phyloP scores from a whole-genome alignment of 805 yeast genomes.

The Kluyveromyces wickerhamii region DNA sequence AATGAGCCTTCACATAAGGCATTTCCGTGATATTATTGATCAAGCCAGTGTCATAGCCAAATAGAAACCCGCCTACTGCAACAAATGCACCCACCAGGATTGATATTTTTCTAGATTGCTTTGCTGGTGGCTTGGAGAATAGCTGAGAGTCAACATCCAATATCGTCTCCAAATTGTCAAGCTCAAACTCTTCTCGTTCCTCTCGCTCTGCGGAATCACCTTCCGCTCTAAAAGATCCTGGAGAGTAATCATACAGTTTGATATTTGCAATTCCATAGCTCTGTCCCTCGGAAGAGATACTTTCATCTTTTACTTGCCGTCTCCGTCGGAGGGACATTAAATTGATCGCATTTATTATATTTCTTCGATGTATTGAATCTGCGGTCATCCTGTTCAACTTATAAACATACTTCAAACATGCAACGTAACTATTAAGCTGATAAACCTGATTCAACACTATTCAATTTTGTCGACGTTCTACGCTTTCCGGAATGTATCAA shows the following conservation, averaged over 20 bases:
- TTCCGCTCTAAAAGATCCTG: no score
- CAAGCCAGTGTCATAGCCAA: slow-evolving; percentile 86
- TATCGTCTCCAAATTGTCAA: slow-evolving; percentile 1
- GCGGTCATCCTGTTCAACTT: neutral
- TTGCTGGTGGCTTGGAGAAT: slow-evolving; percentile 27
- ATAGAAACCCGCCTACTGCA: slow-evolving; percentile 85
- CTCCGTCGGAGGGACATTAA: slow-evolving; percentile 4
- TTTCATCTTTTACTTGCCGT: neutral
- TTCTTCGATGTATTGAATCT: slow-evolving; percentile 1
- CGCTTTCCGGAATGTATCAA: no score
- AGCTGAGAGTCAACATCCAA: slow-evolving; percentile 16
- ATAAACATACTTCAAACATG: no score
- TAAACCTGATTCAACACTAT: no score
- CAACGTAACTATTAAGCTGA: no score
- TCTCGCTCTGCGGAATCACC: neutral
- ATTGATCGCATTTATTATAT: slow-evolving; percentile 1
- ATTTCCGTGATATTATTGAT: slow-evolving; percentile 74
- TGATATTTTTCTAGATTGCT: slow-evolving; percentile 54
- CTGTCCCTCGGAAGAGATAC: neutral
- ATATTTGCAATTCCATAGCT: no score
- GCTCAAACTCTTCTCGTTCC: slow-evolving; percentile 1
- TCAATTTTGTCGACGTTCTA: no score
- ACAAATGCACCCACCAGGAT: slow-evolving; percentile 70
- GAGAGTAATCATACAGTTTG: no score
- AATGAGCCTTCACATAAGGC: slow-evolving; percentile 51